phyloP scores from a whole-genome alignment of 2,329 filamentous ascomycete genomes.

The Penicillium sp. region DNA sequence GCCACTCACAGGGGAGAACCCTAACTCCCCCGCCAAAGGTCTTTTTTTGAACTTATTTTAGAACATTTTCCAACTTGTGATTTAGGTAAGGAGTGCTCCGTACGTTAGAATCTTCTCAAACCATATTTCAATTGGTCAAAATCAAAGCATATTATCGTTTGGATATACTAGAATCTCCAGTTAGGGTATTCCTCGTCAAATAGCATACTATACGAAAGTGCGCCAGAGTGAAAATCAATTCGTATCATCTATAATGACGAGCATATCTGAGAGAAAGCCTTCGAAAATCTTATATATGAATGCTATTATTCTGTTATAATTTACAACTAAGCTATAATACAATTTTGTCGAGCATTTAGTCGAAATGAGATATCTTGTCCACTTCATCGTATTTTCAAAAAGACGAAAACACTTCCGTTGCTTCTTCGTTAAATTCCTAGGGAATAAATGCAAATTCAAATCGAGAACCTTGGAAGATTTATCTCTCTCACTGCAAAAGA shows the following conservation, averaged over 20 bases:
- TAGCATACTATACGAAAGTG: background rate
- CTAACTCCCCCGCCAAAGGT: background rate
- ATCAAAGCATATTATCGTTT: background rate
- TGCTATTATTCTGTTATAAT: background rate
- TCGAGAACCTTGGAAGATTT: too few relatives aligned
- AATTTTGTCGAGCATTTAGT: background rate
- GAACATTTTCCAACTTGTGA: background rate
- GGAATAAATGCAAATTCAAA: background rate
- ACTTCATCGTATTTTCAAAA: background rate
- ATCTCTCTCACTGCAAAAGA: background rate
- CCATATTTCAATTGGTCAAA: background rate
- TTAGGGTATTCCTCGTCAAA: background rate
- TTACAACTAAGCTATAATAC: background rate
- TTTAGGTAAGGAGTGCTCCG: background rate
- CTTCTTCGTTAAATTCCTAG: too few relatives aligned
- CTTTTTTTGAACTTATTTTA: background rate
- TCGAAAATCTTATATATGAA: background rate
- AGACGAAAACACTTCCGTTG: too few relatives aligned
- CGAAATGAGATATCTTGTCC: background rate
- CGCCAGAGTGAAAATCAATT: background rate
- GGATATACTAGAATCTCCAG: too few relatives aligned
- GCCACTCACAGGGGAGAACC: conserved; percentile 17
- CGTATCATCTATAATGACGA: background rate
- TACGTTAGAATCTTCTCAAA: background rate
- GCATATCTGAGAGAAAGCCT: background rate